Conservation (phyloP, 2,329 filamentous ascomycete genomes). For the Bretziella fagacearum region DNA sequence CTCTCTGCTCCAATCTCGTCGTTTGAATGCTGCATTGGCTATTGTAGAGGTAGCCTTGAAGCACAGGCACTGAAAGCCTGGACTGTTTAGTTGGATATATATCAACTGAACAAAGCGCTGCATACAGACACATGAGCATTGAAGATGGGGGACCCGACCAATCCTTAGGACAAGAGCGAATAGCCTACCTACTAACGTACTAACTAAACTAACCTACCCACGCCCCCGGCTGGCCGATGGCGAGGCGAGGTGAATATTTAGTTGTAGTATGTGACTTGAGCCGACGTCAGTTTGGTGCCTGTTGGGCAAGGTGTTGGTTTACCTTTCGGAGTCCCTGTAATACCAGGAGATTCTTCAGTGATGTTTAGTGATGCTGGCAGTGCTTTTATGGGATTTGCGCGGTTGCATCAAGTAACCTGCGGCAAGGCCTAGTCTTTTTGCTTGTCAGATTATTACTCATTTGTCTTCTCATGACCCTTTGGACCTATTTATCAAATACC, state of each 20-base stretch:
- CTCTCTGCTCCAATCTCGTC: background rate
- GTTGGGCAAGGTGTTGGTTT: background rate
- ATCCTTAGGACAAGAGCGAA: too few species aligned
- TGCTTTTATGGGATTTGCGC: too few species aligned
- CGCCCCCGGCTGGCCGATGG: conserved; percentile 1
- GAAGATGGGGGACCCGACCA: too few species aligned
- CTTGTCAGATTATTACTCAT: background rate
- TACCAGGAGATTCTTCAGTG: background rate
- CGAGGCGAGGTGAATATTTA: conserved; percentile 1
- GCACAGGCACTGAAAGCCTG: too few species aligned
- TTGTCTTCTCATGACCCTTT: background rate
- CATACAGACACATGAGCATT: too few species aligned
- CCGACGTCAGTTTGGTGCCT: background rate
- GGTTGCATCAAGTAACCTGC: background rate
- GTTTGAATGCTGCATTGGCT: background rate
- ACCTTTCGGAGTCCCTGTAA: background rate
- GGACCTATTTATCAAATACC: background rate
- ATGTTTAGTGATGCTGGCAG: background rate
- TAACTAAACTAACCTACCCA: background rate
- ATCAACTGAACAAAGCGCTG: too few species aligned
- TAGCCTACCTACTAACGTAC: too few species aligned
- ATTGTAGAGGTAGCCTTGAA: too few species aligned
- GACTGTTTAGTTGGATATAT: too few species aligned
- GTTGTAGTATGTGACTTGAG: background rate
- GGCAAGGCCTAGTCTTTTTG: background rate